Evolutionary conservation across 2,329 filamentous ascomycete species (phyloP).

Genomic region (Alternaria brassicae): DNA sequence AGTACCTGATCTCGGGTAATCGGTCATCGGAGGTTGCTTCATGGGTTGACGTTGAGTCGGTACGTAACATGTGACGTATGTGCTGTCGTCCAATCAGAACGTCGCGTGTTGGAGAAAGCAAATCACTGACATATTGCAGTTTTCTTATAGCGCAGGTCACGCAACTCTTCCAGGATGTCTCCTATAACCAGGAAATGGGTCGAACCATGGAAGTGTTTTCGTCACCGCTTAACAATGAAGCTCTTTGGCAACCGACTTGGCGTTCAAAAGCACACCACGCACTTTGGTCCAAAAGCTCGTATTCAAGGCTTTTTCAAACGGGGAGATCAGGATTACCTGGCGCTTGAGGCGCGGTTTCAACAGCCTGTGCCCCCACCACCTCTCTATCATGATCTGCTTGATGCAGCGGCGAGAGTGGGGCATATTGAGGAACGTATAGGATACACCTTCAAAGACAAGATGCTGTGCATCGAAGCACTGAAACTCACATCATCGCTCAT

Average conservation of each 20-base stretch:
- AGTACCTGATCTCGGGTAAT: neutral
- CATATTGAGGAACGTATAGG: slow-evolving; percentile 23
- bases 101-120: neutral
- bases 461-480: slow-evolving; percentile 28
- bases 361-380: slow-evolving; percentile 10
- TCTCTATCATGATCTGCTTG: slow-evolving; percentile 23
- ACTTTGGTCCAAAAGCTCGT: slow-evolving; percentile 21
- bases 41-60: neutral
- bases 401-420: slow-evolving; percentile 22
- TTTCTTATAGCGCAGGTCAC: neutral
- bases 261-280: neutral
- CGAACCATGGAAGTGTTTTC: neutral
- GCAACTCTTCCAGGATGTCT: neutral
- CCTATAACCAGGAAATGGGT: neutral
- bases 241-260: neutral
- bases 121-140: neutral
- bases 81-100: neutral
- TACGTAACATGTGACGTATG: neutral
- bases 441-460: slow-evolving; percentile 32
- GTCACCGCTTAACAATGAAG: neutral
- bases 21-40: neutral
- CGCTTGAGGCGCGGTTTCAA: slow-evolving; percentile 11
- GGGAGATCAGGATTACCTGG: slow-evolving; percentile 20
- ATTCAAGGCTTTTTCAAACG: slow-evolving; percentile 24
- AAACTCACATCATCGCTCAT: slow-evolving; percentile 11